Conservation (phyloP, 1,284 basidiomycete species). For the Stygiomarasmius scandens region DNA sequence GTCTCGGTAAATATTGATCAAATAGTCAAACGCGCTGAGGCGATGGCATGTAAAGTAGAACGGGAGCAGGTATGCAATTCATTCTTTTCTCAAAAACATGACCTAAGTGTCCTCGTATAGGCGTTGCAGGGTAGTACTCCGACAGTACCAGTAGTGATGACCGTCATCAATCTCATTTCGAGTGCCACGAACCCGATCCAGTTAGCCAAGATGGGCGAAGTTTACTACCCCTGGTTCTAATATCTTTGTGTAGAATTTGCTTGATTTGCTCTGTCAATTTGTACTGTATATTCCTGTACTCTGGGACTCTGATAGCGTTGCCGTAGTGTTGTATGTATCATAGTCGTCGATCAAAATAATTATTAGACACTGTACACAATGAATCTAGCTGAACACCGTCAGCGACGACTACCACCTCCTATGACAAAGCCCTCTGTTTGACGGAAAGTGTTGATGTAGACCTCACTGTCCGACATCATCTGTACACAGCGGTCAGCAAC, state of each 20-base stretch:
- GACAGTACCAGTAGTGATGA: conserved; percentile 71
- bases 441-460: conserved; percentile 73
- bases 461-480: conserved; percentile 88
- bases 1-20: conserved; percentile 79
- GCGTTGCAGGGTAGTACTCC: conserved; percentile 34
- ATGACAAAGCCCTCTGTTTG: conserved; percentile 73
- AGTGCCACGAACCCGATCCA: conserved; percentile 75
- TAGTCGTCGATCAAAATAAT: background rate
- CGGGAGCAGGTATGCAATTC: conserved; percentile 66
- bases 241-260: conserved; percentile 9
- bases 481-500: conserved; percentile 30
- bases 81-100: conserved; percentile 3
- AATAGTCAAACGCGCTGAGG: conserved; percentile 84
- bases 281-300: conserved; percentile 12
- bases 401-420: conserved; percentile 22
- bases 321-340: background rate
- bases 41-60: conserved; percentile 84
- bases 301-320: conserved; percentile 3
- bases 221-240: conserved; percentile 85
- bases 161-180: conserved; percentile 84
- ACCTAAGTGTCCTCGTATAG: conserved; percentile 18
- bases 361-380: background rate
- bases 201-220: conserved; percentile 80
- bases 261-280: conserved; percentile 7
- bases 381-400: background rate